These are phyloP conservation scores for Alternaria longipes DNA, from an alignment of 2,329 filamentous ascomycete species.

Conservation along the genomic window DNA sequence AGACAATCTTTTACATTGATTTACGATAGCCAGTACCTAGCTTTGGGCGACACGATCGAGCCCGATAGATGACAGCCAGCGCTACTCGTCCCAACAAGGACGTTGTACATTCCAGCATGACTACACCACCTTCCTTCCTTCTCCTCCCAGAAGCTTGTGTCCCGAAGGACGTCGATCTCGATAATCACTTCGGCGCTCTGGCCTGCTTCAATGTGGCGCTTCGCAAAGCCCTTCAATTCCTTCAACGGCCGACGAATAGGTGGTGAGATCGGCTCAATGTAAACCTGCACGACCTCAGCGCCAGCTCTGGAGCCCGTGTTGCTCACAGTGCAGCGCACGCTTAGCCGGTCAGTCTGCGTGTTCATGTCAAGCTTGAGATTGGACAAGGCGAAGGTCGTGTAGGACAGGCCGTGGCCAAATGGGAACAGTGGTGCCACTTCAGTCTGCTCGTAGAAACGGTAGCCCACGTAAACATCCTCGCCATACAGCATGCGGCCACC, in stretches of 20 bases:
- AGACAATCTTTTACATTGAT: not conserved
- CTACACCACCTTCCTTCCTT: not conserved
- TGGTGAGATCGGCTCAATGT: slow-evolving; percentile 46
- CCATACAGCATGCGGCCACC: not conserved
- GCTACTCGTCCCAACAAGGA: not conserved
- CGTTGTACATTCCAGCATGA: not conserved
- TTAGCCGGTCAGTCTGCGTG: slow-evolving; percentile 50
- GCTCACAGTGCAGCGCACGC: slow-evolving; percentile 61
- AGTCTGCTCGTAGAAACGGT: not conserved
- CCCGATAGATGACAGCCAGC: not conserved
- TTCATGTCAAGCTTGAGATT: slow-evolving; percentile 38
- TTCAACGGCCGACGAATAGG: not conserved
- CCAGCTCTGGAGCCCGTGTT: slow-evolving; percentile 66
- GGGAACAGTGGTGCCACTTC: slow-evolving; percentile 71
- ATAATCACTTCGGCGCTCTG: not conserved
- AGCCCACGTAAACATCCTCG: not conserved
- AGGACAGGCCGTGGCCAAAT: slow-evolving; percentile 84
- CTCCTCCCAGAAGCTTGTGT: not conserved
- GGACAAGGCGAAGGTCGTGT: slow-evolving; percentile 68
- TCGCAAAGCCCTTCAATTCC: not conserved
- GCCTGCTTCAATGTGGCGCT: not conserved
- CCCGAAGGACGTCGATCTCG: not conserved
- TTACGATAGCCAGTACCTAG: not conserved
- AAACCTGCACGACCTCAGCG: slow-evolving; percentile 64
- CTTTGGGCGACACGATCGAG: not conserved